Conservation (phyloP, 2,329 filamentous ascomycete species). For the Fusarium tuaranense region DNA sequence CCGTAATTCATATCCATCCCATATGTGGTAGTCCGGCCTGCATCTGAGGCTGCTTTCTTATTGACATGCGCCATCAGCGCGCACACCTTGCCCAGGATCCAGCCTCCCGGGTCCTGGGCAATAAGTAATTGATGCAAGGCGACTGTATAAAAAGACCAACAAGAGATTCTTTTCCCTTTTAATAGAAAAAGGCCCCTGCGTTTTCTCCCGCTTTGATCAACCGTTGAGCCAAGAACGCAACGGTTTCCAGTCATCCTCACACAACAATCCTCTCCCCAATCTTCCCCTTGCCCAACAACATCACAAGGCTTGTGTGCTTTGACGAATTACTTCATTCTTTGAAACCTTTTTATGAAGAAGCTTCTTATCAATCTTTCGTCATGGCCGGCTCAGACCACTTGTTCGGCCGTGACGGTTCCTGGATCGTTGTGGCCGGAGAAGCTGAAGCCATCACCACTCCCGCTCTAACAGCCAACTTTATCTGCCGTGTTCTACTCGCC, state of each 20-base stretch:
- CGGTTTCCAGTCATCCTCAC: slow-evolving; percentile 9
- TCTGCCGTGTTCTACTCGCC: slow-evolving; percentile 61
- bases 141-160: slow-evolving; percentile 25
- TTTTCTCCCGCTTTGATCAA: slow-evolving; percentile 25
- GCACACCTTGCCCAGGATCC: background rate
- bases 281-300: slow-evolving; percentile 11
- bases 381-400: slow-evolving; percentile 34
- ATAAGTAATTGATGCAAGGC: background rate
- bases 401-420: slow-evolving; percentile 34
- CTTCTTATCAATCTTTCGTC: background rate
- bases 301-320: slow-evolving; percentile 4
- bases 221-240: slow-evolving; percentile 33
- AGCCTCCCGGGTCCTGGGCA: background rate
- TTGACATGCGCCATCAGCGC: slow-evolving; percentile 6
- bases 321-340: slow-evolving; percentile 1
- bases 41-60: background rate
- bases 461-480: slow-evolving; percentile 57
- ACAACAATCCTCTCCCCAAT: slow-evolving; percentile 1
- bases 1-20: slow-evolving; percentile 16
- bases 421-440: slow-evolving; percentile 38
- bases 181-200: slow-evolving; percentile 25
- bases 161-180: background rate
- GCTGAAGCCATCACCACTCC: slow-evolving; percentile 44
- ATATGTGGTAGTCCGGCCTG: background rate
- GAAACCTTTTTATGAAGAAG: background rate